Conservation (phyloP, 768 basidiomycete genomes). For the Grammothele lineata region DNA sequence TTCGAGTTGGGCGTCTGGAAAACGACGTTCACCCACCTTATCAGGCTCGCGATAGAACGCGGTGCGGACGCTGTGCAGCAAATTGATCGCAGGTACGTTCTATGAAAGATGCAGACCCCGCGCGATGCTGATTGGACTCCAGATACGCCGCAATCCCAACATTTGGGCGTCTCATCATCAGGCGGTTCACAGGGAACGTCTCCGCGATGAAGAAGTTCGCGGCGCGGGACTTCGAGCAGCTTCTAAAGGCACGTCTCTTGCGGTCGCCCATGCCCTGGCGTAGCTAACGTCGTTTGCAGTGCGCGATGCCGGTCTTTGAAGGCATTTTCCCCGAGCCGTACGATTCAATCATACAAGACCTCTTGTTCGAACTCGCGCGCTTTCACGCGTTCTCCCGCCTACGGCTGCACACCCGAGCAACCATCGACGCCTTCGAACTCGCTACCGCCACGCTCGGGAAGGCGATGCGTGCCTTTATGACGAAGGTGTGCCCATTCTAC, state of each 20-base stretch:
- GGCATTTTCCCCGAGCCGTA: constrained; percentile 18
- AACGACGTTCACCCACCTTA: constrained; percentile 22
- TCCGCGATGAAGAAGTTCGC: constrained; percentile 26
- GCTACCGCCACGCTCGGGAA: constrained; percentile 27
- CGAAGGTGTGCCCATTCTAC: constrained; percentile 22
- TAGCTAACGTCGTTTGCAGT: not conserved
- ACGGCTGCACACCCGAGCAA: constrained; percentile 32
- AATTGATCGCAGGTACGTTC: constrained; percentile 7
- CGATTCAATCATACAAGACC: constrained; percentile 24
- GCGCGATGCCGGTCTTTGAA: constrained; percentile 26
- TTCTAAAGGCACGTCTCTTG: constrained; percentile 23
- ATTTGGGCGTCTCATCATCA: constrained; percentile 22
- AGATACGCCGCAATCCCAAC: constrained; percentile 19
- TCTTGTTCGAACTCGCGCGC: constrained; percentile 28
- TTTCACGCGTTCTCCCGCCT: constrained; percentile 40
- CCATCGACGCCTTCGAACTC: constrained; percentile 24
- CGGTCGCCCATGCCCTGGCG: not conserved
- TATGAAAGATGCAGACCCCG: not conserved
- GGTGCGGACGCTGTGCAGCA: constrained; percentile 1
- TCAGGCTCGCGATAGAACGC: constrained; percentile 15
- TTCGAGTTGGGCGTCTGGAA: constrained; percentile 34
- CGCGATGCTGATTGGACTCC: not conserved
- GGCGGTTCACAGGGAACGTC: constrained; percentile 18
- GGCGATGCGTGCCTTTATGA: constrained; percentile 29
- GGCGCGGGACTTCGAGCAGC: constrained; percentile 26